Conservation (phyloP, 2,329 filamentous ascomycete genomes). For the Sphaerostilbella broomeana region DNA sequence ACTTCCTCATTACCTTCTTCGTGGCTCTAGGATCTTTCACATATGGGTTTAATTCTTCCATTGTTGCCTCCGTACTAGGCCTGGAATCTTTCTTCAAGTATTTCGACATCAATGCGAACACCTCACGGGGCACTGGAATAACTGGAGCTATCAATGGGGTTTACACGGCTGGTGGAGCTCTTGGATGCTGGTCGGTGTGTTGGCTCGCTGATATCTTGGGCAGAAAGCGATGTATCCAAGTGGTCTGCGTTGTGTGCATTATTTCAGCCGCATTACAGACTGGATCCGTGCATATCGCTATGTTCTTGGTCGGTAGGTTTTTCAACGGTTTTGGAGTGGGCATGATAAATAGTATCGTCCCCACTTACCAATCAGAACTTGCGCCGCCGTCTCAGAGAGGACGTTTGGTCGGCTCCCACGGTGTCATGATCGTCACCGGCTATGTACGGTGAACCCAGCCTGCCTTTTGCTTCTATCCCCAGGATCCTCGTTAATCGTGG, state of each 20-base stretch:
- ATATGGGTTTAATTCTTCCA: too few relatives aligned
- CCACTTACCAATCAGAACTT: conserved; percentile 5
- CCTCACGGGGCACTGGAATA: conserved; percentile 1
- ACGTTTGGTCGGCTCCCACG: conserved; percentile 3
- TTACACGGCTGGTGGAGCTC: not conserved
- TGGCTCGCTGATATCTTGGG: conserved; percentile 1
- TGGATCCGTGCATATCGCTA: conserved; percentile 1
- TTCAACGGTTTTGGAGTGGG: conserved; percentile 3
- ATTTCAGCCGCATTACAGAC: conserved; percentile 1
- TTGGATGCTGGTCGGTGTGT: not conserved
- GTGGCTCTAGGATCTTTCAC: too few relatives aligned
- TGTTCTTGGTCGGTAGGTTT: conserved; percentile 4
- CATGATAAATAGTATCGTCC: conserved; percentile 1
- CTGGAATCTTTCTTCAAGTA: conserved; percentile 1
- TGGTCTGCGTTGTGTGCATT: not conserved
- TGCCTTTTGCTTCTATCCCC: too few relatives aligned
- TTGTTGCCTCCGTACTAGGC: conserved; percentile 2
- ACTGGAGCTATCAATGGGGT: conserved; percentile 7
- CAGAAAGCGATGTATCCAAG: not conserved
- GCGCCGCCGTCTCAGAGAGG: conserved; percentile 2
- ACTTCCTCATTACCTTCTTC: too few relatives aligned
- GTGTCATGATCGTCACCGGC: conserved; percentile 4
- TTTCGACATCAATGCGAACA: conserved; percentile 1
- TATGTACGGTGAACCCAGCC: too few relatives aligned
- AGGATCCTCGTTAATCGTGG: too few relatives aligned